Percentiles rank a stretch among this genome's conserved stretches.
These are phyloP conservation scores for Hordeum vulgare DNA, from an alignment of 176 grass and related monocot genomes.

Conservation along the genomic window DNA sequence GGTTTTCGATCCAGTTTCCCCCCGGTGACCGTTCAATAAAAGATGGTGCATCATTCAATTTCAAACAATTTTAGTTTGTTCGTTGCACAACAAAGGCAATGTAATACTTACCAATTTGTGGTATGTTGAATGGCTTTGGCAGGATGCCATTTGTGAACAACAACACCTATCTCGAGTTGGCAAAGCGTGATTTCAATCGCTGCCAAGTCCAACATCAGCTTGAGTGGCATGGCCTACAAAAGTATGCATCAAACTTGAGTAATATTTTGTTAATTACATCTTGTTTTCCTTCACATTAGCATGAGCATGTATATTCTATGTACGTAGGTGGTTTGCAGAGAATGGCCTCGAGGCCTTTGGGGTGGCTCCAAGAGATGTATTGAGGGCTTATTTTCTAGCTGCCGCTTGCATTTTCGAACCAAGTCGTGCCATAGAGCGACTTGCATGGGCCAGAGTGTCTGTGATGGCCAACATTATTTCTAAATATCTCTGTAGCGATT, in stretches of 20 bases:
- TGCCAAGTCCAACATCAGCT: conserved; percentile 69
- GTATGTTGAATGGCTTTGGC: neutral
- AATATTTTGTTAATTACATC: neutral
- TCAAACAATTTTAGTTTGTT: neutral
- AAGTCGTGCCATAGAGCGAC: conserved; percentile 33
- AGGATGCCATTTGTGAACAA: conserved; percentile 95
- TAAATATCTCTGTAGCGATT: conserved; percentile 3
- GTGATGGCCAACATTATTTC: conserved; percentile 38
- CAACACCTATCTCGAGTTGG: conserved; percentile 54
- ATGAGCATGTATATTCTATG: neutral
- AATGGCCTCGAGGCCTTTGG: conserved; percentile 28
- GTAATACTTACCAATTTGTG: neutral
- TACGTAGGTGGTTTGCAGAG: conserved; percentile 62
- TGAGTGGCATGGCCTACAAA: conserved; percentile 60
- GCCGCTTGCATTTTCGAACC: conserved; percentile 62
- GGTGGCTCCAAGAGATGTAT: conserved; percentile 28
- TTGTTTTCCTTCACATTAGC: neutral
- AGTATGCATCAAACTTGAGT: conserved; percentile 15
- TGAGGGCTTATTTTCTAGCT: conserved; percentile 58
- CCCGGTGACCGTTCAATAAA: too few species aligned
- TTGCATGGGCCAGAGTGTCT: conserved; percentile 53
- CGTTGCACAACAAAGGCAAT: neutral
- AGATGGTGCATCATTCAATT: neutral
- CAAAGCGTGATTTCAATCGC: conserved; percentile 73
- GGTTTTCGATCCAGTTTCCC: too few species aligned